Conservation (phyloP, 1,284 basidiomycete genomes). For the Rhodotorula sp. region DNA sequence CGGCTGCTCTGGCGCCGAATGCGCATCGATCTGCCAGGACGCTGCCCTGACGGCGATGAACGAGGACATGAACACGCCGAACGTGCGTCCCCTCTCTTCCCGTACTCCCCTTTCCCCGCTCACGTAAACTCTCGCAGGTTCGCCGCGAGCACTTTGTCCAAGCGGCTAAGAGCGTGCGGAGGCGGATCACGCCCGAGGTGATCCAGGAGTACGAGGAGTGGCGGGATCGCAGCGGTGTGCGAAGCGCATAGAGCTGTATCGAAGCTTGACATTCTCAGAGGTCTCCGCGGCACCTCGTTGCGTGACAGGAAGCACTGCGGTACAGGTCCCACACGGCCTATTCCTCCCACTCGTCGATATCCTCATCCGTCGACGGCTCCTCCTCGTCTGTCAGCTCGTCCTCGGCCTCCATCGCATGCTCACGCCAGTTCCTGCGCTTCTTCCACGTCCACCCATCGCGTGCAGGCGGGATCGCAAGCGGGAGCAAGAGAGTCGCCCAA, state of each 20-base stretch:
- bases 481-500: constrained; percentile 74
- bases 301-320: background rate
- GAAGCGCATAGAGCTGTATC: constrained; percentile 27
- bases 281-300: background rate
- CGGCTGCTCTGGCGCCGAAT: constrained; percentile 95
- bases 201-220: constrained; percentile 68
- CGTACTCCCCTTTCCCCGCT: background rate
- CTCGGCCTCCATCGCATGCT: constrained; percentile 54
- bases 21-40: constrained; percentile 90
- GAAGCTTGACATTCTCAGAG: background rate
- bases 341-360: background rate
- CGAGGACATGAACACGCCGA: constrained; percentile 72
- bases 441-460: constrained; percentile 84
- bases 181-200: constrained; percentile 84
- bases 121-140: constrained; percentile 58
- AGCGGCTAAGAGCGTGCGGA: constrained; percentile 73
- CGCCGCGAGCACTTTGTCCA: constrained; percentile 70
- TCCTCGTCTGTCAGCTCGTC: constrained; percentile 61
- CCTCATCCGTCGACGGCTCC: constrained; percentile 28
- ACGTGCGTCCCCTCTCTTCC: constrained; percentile 57
- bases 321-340: background rate
- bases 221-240: constrained; percentile 52
- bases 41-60: constrained; percentile 91
- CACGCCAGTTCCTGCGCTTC: constrained; percentile 61
- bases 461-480: constrained; percentile 75